phyloP scores from a whole-genome alignment of 306 rosid genomes.

The Glycyrrhiza uralensis region DNA sequence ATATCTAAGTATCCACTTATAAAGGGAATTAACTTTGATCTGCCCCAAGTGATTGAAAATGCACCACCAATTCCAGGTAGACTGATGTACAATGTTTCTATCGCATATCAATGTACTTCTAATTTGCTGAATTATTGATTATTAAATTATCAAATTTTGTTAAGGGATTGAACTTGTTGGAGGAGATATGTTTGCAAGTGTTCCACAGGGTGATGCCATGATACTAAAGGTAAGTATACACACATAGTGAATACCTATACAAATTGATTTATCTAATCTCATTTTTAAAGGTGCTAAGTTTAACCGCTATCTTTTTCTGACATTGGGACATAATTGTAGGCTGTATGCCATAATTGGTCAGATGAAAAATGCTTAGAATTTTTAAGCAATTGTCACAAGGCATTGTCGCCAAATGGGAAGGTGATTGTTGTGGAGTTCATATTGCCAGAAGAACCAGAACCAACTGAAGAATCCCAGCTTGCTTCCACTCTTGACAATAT shows the following conservation, averaged over 20 bases:
- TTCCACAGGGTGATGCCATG: conserved; percentile 10
- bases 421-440: conserved; percentile 28
- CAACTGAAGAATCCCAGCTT: background rate
- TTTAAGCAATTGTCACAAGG: conserved; percentile 22
- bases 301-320: background rate
- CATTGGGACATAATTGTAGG: background rate
- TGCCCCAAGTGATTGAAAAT: conserved; percentile 26
- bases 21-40: conserved; percentile 32
- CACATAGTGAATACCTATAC: background rate
- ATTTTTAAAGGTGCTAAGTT: too few species aligned
- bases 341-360: conserved; percentile 25
- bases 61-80: conserved; percentile 11
- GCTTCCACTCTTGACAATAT: conserved; percentile 13
- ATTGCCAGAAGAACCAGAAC: conserved; percentile 29
- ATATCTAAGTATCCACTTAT: conserved; percentile 29
- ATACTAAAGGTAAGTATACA: background rate
- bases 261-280: background rate
- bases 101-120: too few species aligned
- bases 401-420: conserved; percentile 27
- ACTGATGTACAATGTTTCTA: too few species aligned
- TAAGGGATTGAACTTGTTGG: background rate
- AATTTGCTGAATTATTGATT: too few species aligned
- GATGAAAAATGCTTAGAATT: conserved; percentile 19
- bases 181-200: conserved; percentile 1
- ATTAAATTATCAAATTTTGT: background rate